Percentiles rank a stretch among this genome's conserved stretches.
phyloP scores from a whole-genome alignment of 352 stramenopile genomes.

The Phytophthora brassicae region DNA sequence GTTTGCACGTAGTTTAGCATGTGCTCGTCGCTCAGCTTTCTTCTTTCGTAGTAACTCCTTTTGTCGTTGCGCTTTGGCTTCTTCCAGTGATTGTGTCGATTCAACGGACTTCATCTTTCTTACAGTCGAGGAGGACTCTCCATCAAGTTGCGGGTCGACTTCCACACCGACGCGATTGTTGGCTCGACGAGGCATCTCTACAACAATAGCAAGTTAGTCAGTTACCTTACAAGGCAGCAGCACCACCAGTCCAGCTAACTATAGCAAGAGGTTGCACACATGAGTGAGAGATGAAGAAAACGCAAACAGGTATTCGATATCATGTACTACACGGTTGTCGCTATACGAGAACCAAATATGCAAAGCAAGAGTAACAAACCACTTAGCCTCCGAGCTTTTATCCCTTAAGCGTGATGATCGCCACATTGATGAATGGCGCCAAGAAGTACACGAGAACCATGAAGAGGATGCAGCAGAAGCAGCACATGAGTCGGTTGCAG shows the following conservation, averaged over 20 bases:
- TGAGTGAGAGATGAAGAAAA: neutral
- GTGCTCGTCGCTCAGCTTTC: slow-evolving; percentile 45
- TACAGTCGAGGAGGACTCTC: neutral
- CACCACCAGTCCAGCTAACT: slow-evolving; percentile 18
- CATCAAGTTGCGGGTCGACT: slow-evolving; percentile 7
- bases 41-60: slow-evolving; percentile 56
- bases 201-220: neutral
- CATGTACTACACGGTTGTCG: slow-evolving; percentile 19
- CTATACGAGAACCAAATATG: slow-evolving; percentile 12
- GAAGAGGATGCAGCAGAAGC: slow-evolving; percentile 83
- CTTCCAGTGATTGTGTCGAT: slow-evolving; percentile 18
- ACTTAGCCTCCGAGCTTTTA: slow-evolving; percentile 12
- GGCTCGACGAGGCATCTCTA: slow-evolving; percentile 22
- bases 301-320: slow-evolving; percentile 27
- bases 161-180: slow-evolving; percentile 33
- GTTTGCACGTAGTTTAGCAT: slow-evolving; percentile 39
- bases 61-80: slow-evolving; percentile 34
- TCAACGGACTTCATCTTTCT: slow-evolving; percentile 4
- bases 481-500: slow-evolving; percentile 84
- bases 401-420: slow-evolving; percentile 71
- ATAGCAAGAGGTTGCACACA: slow-evolving; percentile 25
- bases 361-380: slow-evolving; percentile 12
- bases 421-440: slow-evolving; percentile 82
- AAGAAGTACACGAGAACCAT: slow-evolving; percentile 88
- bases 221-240: neutral